Evolutionary conservation across 441 rosid species (phyloP), one percentile per base, ranked within the genome.

Genomic region (Populus tomentosa): DNA sequence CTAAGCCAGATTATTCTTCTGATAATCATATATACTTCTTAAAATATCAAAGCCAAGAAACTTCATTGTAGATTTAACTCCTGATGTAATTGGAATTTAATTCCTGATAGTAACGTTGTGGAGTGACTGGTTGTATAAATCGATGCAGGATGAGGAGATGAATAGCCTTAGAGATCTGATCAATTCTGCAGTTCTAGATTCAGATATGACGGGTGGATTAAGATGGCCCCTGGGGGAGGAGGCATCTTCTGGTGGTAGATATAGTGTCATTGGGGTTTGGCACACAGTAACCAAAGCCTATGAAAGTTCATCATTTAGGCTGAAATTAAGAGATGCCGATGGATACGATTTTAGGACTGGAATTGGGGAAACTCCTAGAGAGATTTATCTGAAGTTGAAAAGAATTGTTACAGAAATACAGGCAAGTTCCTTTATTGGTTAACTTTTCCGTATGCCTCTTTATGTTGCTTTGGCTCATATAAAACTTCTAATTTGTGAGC

Each of bases 151-250:
- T 36, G 86, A 85, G 33, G 93, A 90, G 79, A 73, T 80, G 42
- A 75, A 80, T 11, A 80, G 81, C 76, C 84, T 90, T 63, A 85
- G 65, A 24, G 79, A 84, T 61, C 74, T 94, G 75, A 74, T 88
- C 33, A 80, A 74, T 76, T 85, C 87, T 61, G 95, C 95, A 28
- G 78, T 86, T 77, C 10, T 87, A 67, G 93, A 92, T 88, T 78
- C 85, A 24, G 83, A 77, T 74, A 88, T 88, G 75, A 87, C 86
- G 79, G 94, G 91, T 66, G 97, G 95, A 13, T 73, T 92, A 81
- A 86, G 85, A 76, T 92, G 95, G 97, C 84, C 88, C 0, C 53
- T 80, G 10, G 90, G 86, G 53, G 84, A 85, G 50, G 85, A 86
- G 84, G 53, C 76, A 64, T 79, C 80, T 4, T 81, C 85, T n/a